Base-by-base conservation (phyloP, 2,329 filamentous ascomycete genomes). In the Ascochyta viciae-villosae region DNA sequence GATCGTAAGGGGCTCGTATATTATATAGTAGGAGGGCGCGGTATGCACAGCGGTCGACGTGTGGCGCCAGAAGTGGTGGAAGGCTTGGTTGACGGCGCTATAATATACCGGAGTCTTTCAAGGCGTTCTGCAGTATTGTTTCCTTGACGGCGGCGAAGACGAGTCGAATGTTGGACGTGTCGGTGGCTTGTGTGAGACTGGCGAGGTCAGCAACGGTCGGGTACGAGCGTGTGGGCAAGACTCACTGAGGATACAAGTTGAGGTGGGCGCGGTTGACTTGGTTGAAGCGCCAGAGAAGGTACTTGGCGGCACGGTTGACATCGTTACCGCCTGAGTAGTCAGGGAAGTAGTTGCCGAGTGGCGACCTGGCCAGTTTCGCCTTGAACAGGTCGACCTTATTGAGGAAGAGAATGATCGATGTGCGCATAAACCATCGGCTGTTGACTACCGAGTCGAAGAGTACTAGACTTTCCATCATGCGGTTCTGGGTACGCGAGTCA, bases 381-480 rank as follows among this genome's bases (percentile, higher is more conserved):
- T 95, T 94, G 84, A 99, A 99, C 55, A 99, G 86, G 80, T 99
- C 95, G 65, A 99, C 95, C 77, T 99, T 99, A 82, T 99, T 99
- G 60, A 99, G 84, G 80, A 99, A 99, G 54, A 99, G 83, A 72
- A 99, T 98, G 73, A 99, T 99, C 74, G 93, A 97, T 12, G 95
- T 99, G 67, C 95, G 85, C 90, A 98, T 96, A 78, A 99, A 99
- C 95, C 95, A 99, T 67, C 95, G 85, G 29, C 95, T 98, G 79
- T 99, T 99, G 66, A 99, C 95, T 4, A 99, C 95, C 1, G 94
- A 98, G 78, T 99, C 95, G 75, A 99, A 99, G 4, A 99, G 84
- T 15, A 98, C 86, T 48, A 99, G 78, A 72, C 92, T 96, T 77
- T 99, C 95, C 92, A 98, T 96, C 95, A 99, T 99, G 61, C 95